Conservation (phyloP, 306 rosid genomes). For the Fragaria nilgerrensis region DNA sequence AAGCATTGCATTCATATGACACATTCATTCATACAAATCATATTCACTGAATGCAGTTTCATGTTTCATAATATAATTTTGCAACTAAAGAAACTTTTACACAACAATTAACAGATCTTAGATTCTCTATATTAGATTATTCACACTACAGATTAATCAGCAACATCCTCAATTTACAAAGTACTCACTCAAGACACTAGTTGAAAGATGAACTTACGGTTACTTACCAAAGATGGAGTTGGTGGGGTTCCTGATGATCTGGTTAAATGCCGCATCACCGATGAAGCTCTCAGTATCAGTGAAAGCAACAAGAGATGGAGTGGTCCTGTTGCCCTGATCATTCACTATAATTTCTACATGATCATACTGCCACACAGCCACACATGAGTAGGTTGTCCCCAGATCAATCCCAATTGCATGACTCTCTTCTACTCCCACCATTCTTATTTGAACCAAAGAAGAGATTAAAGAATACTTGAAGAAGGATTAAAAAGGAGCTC, state of each 20-base stretch:
- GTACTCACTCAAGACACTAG: too few species aligned
- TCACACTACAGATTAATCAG: neutral
- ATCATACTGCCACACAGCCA: neutral
- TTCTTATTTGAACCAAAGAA: neutral
- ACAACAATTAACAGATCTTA: neutral
- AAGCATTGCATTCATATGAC: neutral
- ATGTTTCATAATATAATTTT: neutral
- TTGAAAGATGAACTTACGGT: neutral
- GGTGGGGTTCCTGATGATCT: constrained; percentile 1
- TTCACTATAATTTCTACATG: neutral
- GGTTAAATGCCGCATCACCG: neutral
- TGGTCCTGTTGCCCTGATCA: neutral
- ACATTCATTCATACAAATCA: neutral
- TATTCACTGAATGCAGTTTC: neutral
- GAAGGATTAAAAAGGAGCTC: neutral
- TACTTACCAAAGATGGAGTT: constrained; percentile 8
- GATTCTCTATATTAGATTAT: neutral
- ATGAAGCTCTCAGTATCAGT: neutral
- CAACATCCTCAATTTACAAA: too few species aligned
- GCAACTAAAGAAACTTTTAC: neutral
- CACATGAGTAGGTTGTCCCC: neutral
- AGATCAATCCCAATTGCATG: neutral
- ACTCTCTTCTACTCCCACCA: neutral
- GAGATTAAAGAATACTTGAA: neutral
- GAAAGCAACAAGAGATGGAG: neutral